phyloP scores from a whole-genome alignment of 1,139 yeast species.

The Sugiyamaella xylanicola region DNA sequence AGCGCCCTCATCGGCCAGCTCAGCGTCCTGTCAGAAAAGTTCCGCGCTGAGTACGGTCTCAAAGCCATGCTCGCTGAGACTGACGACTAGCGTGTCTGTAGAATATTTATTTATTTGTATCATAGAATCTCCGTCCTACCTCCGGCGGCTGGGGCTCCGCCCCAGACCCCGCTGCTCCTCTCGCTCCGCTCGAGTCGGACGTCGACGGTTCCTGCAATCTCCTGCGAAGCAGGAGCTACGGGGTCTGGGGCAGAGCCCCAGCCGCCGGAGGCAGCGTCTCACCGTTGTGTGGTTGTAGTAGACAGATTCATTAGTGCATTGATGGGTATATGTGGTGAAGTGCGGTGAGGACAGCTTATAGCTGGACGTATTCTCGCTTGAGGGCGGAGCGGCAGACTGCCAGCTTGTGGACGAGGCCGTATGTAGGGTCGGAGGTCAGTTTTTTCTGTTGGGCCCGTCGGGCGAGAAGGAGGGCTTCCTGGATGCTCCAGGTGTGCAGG shows the following conservation, averaged over 20 bases:
- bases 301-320: not conserved
- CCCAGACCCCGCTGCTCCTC: not conserved
- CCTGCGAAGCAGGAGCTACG: not conserved
- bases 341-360: not conserved
- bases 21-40: conserved; percentile 70
- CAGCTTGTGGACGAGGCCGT: conserved; percentile 23
- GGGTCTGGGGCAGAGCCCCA: conserved; percentile 3
- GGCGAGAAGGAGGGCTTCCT: conserved; percentile 25
- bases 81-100: conserved; percentile 23
- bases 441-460: conserved; percentile 12
- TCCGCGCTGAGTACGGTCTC: conserved; percentile 90
- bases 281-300: no score
- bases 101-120: conserved; percentile 12
- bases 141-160: conserved; percentile 1
- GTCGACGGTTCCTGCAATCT: not conserved
- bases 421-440: conserved; percentile 10
- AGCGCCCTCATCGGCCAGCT: conserved; percentile 78
- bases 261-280: not conserved
- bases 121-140: conserved; percentile 2
- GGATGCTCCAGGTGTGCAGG: conserved; percentile 57
- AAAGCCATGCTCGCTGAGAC: conserved; percentile 61
- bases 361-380: conserved; percentile 2
- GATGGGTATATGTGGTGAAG: not conserved
- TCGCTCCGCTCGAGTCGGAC: not conserved
- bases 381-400: conserved; percentile 21